Percentiles rank a stretch among this genome's conserved stretches.
Evolutionary conservation across 257 asterid species (phyloP).

Genomic region (Nyctanthes arbortristis): DNA sequence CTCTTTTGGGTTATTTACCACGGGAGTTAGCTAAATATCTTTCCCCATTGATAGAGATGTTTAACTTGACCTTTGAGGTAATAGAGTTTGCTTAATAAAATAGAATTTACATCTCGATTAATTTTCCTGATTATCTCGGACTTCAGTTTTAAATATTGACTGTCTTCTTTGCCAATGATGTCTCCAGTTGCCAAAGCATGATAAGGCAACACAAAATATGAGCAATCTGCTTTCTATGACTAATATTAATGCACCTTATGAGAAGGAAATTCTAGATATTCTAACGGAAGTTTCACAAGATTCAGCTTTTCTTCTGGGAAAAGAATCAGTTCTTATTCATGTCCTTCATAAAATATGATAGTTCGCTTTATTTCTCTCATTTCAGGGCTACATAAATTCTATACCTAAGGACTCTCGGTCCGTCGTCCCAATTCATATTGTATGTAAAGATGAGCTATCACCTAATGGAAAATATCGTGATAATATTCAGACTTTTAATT

Average conservation of each 20-base stretch:
- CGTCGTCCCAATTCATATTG: conserved; percentile 67
- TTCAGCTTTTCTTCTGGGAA: background rate
- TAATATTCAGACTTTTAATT: conserved; percentile 45
- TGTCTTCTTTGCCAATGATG: conserved; percentile 6
- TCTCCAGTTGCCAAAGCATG: conserved; percentile 9
- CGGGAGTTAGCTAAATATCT: conserved; percentile 73
- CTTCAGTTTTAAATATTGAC: background rate
- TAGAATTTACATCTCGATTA: background rate
- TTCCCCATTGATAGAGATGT: conserved; percentile 79
- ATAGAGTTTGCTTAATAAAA: background rate
- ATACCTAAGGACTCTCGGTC: conserved; percentile 61
- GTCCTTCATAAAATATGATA: background rate
- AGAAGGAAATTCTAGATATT: conserved; percentile 8
- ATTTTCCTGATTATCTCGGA: conserved; percentile 1
- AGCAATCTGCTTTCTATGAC: background rate
- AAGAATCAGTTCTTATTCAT: background rate
- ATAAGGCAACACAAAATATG: conserved; percentile 11
- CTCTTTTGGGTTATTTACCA: conserved; percentile 77
- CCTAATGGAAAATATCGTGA: conserved; percentile 31
- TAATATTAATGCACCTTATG: conserved; percentile 1
- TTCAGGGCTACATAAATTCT: conserved; percentile 73
- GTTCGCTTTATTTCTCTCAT: conserved; percentile 22
- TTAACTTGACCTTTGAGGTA: conserved; percentile 75
- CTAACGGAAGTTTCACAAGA: conserved; percentile 1
- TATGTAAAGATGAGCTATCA: conserved; percentile 41